Percentiles rank a stretch among this genome's conserved stretches.
These are phyloP conservation scores for Platanus orientalis DNA, from an alignment of 164 flowering plant genomes.

Conservation along the genomic window DNA sequence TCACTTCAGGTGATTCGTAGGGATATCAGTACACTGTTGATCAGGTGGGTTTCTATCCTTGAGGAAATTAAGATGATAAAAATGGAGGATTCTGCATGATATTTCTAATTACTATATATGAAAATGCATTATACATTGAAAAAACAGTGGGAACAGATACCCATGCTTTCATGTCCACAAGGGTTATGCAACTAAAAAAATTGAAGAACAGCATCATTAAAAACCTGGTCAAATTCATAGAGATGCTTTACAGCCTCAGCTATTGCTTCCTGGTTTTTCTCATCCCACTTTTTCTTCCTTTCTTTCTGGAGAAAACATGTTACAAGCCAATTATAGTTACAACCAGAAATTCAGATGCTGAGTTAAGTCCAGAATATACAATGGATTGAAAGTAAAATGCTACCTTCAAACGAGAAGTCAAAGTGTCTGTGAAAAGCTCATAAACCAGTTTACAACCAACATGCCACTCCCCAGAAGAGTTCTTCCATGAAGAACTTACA, in stretches of 20 bases:
- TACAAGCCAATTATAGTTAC: background rate
- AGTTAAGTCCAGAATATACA: background rate
- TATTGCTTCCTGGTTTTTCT: constrained; percentile 81
- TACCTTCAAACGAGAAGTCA: constrained; percentile 91
- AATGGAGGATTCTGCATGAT: too few species aligned
- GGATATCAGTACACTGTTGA: too few species aligned
- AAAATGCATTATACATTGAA: background rate
- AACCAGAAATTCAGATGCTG: background rate
- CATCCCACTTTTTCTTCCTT: constrained; percentile 93
- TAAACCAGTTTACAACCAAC: constrained; percentile 84
- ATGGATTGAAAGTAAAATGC: background rate
- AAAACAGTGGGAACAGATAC: background rate
- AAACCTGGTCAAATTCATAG: constrained; percentile 84
- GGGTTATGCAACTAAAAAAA: background rate
- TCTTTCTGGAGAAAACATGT: constrained; percentile 54
- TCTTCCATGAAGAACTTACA: constrained; percentile 79
- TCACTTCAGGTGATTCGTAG: too few species aligned
- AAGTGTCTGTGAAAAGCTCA: constrained; percentile 72
- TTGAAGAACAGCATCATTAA: background rate
- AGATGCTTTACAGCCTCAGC: constrained; percentile 77
- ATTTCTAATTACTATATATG: too few species aligned
- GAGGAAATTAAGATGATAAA: too few species aligned
- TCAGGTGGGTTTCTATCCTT: too few species aligned
- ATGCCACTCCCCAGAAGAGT: constrained; percentile 95
- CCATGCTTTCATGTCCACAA: background rate